Evolutionary conservation across 148 eudicot species (phyloP).

Genomic region (Chenopodium quinoa): DNA sequence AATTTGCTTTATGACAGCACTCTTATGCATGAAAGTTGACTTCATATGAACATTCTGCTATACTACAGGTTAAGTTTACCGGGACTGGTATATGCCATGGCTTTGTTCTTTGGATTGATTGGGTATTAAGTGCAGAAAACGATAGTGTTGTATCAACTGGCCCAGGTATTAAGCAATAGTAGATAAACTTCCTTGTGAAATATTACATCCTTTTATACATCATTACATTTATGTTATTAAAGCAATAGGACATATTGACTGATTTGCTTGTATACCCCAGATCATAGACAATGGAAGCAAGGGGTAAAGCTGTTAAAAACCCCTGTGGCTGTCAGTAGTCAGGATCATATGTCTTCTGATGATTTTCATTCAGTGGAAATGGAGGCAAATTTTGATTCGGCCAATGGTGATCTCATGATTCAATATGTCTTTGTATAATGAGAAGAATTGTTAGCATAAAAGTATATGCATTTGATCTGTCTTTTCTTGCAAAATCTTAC

Average conservation of each 20-base stretch:
- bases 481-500: too few species aligned
- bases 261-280: slow-evolving; percentile 33
- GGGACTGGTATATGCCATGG: slow-evolving; percentile 75
- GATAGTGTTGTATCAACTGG: slow-evolving; percentile 58
- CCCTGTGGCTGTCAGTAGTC: slow-evolving; percentile 40
- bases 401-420: slow-evolving; percentile 52
- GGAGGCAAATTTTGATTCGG: slow-evolving; percentile 59
- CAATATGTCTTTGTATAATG: slow-evolving; percentile 16
- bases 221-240: background rate
- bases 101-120: slow-evolving; percentile 90
- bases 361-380: slow-evolving; percentile 40
- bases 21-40: background rate
- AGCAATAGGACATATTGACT: background rate
- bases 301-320: slow-evolving; percentile 66
- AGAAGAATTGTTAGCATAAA: background rate
- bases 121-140: slow-evolving; percentile 59
- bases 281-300: slow-evolving; percentile 84
- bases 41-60: background rate
- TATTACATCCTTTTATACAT: background rate
- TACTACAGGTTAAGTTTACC: slow-evolving; percentile 56
- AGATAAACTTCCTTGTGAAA: background rate
- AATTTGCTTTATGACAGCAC: background rate
- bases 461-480: background rate
- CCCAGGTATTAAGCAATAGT: slow-evolving; percentile 52
- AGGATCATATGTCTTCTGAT: slow-evolving; percentile 14